These are phyloP conservation scores for Aspergillus fumigatus DNA, from an alignment of 2,329 filamentous ascomycete species.

Conservation along the genomic window DNA sequence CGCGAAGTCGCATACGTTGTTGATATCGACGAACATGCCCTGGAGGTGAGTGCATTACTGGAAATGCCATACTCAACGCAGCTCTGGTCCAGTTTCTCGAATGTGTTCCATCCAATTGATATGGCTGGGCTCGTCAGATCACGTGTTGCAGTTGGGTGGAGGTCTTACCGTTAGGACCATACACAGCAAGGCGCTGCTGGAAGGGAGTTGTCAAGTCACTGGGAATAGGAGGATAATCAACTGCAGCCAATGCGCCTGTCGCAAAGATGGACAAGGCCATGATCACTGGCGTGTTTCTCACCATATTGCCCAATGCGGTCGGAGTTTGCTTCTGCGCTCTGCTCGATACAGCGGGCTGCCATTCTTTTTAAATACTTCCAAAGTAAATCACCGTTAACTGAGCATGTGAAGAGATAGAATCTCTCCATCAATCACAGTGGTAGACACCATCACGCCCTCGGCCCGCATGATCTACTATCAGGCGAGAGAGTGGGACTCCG, in stretches of 20 bases:
- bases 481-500: not conserved
- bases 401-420: not conserved
- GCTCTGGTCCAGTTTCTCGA: conserved; percentile 40
- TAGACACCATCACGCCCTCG: not conserved
- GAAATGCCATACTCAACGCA: conserved; percentile 53
- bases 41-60: conserved; percentile 30
- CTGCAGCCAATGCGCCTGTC: conserved; percentile 19
- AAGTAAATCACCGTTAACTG: not conserved
- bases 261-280: conserved; percentile 25
- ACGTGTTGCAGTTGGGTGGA: not conserved
- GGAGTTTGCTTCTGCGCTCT: not conserved
- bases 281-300: conserved; percentile 2
- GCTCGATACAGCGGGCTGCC: not conserved
- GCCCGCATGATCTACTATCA: not conserved
- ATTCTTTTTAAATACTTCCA: not conserved
- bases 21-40: conserved; percentile 45
- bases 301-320: not conserved
- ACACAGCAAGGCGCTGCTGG: conserved; percentile 52
- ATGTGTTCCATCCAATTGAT: conserved; percentile 56
- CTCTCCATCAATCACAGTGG: not conserved
- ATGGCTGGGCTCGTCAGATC: conserved; percentile 36
- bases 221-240: conserved; percentile 45
- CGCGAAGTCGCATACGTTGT: conserved; percentile 52
- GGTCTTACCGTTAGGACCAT: conserved; percentile 45
- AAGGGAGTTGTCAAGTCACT: conserved; percentile 50